Percentiles rank a stretch among this genome's conserved stretches.
Evolutionary conservation across 495 filamentous ascomycete species (phyloP).

Genomic region (Xylaria venustula): DNA sequence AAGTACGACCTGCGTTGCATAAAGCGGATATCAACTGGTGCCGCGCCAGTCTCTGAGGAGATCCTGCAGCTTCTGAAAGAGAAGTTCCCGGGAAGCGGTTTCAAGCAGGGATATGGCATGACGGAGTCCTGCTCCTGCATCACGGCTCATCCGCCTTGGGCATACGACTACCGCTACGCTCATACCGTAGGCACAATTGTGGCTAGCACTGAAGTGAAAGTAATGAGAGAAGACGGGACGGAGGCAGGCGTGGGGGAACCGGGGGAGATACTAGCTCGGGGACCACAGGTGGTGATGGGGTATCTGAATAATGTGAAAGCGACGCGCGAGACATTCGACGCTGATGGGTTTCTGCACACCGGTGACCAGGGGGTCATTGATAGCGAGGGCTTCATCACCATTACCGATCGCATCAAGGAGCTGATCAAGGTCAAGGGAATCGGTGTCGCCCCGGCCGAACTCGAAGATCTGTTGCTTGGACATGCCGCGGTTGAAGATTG

Average conservation of each 20-base stretch:
- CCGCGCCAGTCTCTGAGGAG: constrained; percentile 64
- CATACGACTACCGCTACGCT: constrained; percentile 56
- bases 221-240: constrained; percentile 50
- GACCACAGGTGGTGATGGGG: constrained; percentile 58
- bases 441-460: constrained; percentile 67
- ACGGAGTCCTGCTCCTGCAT: constrained; percentile 66
- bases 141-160: constrained; percentile 53
- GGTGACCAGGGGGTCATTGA: constrained; percentile 65
- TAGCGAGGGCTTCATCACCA: constrained; percentile 60
- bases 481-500: constrained; percentile 59
- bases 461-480: constrained; percentile 62
- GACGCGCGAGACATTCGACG: constrained; percentile 59
- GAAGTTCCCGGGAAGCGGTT: constrained; percentile 61
- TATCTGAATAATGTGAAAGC: constrained; percentile 45
- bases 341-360: constrained; percentile 62
- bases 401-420: constrained; percentile 76
- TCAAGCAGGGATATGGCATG: constrained; percentile 70
- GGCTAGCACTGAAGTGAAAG: constrained; percentile 60
- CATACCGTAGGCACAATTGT: constrained; percentile 60
- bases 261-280: constrained; percentile 61
- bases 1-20: constrained; percentile 58
- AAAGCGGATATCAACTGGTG: constrained; percentile 54
- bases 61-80: constrained; percentile 56
- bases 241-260: constrained; percentile 48
- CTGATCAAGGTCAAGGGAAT: constrained; percentile 76